Conservation (phyloP, 116 monocot species). For the Iris pallida region DNA sequence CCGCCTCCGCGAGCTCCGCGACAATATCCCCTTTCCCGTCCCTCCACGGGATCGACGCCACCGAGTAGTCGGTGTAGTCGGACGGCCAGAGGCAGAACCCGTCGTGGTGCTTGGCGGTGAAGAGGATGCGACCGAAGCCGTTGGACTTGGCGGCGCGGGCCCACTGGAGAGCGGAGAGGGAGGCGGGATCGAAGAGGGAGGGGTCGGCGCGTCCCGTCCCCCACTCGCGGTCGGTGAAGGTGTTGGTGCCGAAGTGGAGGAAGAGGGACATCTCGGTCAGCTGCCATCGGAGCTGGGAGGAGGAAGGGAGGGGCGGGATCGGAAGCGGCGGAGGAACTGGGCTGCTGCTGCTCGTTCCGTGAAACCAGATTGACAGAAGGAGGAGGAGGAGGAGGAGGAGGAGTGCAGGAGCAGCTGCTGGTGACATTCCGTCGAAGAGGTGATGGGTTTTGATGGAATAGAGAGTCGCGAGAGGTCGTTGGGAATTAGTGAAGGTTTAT, state of each 20-base stretch:
- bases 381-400: no score
- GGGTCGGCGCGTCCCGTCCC: slow-evolving; percentile 65
- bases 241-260: slow-evolving; percentile 95
- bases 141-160: slow-evolving; percentile 36
- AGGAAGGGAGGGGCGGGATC: slow-evolving; percentile 56
- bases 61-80: slow-evolving; percentile 79
- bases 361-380: not conserved
- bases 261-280: slow-evolving; percentile 82
- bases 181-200: slow-evolving; percentile 47
- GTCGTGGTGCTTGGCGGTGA: slow-evolving; percentile 96
- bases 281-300: slow-evolving; percentile 76
- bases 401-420: not conserved
- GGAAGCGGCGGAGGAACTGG: slow-evolving; percentile 66
- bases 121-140: slow-evolving; percentile 65
- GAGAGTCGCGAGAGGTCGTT: no score
- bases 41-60: slow-evolving; percentile 50
- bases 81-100: slow-evolving; percentile 99
- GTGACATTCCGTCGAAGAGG: not conserved
- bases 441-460: no score
- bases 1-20: slow-evolving; percentile 59
- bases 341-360: no score
- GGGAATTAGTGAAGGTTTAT: no score
- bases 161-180: slow-evolving; percentile 81
- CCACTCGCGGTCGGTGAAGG: slow-evolving; percentile 97
- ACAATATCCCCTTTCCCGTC: slow-evolving; percentile 72